Percentiles rank a stretch among this genome's conserved stretches.
phyloP scores from a whole-genome alignment of 2,329 filamentous ascomycete species.

The Colletotrichum sp. region DNA sequence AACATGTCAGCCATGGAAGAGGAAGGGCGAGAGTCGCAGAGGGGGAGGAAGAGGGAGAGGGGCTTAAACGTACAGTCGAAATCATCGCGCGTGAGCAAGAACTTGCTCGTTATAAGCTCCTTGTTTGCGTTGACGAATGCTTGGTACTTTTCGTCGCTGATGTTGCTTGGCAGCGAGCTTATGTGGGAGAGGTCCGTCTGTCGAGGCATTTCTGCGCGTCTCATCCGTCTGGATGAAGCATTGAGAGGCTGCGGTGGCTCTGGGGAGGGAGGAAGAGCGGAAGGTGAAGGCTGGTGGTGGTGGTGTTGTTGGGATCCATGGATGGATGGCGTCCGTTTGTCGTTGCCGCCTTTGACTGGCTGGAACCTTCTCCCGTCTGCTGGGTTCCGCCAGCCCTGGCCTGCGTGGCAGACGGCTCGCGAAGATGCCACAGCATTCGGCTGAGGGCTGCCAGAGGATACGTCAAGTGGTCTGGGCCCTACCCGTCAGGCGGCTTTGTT shows the following conservation, averaged over 20 bases:
- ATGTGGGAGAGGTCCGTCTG: background rate
- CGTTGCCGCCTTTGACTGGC: background rate
- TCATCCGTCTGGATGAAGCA: background rate
- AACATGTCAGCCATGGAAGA: background rate
- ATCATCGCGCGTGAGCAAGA: background rate
- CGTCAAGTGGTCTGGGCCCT: background rate
- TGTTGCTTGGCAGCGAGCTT: background rate
- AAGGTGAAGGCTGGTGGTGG: background rate
- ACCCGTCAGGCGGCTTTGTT: background rate
- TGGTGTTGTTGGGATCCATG: background rate
- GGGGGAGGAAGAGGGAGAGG: background rate
- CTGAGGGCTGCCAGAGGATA: background rate
- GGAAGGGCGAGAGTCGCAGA: background rate
- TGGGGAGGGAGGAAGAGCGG: background rate
- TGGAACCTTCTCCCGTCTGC: background rate
- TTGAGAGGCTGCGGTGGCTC: background rate
- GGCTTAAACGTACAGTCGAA: background rate
- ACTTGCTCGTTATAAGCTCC: background rate
- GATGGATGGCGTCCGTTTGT: background rate
- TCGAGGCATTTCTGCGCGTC: background rate
- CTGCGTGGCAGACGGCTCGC: background rate
- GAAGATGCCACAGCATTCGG: background rate
- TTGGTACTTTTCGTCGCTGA: background rate
- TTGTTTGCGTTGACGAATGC: background rate
- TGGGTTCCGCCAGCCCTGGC: background rate